Base-by-base conservation (phyloP, 2,329 filamentous ascomycete species). In the Colletotrichum orbiculare region DNA sequence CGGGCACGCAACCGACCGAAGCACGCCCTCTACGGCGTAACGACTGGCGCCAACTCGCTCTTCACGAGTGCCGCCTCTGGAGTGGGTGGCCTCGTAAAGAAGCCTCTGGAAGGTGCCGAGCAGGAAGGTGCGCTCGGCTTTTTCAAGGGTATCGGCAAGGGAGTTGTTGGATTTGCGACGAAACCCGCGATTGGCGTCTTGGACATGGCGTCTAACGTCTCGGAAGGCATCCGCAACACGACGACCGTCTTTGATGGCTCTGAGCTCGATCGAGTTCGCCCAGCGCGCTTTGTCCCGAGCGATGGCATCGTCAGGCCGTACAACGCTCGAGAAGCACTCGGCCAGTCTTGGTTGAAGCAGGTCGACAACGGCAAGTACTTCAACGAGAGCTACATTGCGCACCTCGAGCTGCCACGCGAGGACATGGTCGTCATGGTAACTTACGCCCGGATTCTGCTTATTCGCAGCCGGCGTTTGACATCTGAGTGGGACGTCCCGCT, bases 301-400 rank as follows among this genome's bases (percentile, higher is more conserved):
- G 95, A 99, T 75, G 96, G 96, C 45, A 92, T 99, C 66, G 94
- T 99, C 39, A 91, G 95, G 3, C 94, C 96, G 0, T 99, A 97
- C 82, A 94, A 90, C 60, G 92, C 97, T 75, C 92, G 96, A 50
- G 96, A 99, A 82, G 94, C 96, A 0, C 88, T 99, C 3, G 96
- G 96, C 1, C 96, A 99, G 77, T 97, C 93, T 82, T 99, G 96
- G 96, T 89, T 99, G 69, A 99, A 99, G 84, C 97, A 97, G 64
- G 89, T 97, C 10, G 96, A 99, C 79, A 96, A 97, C 69, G 96
- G 96, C 67, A 96, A 94, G 77, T 98, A 95, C 83, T 99, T 99
- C 86, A 91, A 97, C 79, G 96, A 99, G 78, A 87, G 93, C 75
- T 99, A 99, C 81, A 96, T 99, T 76, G 96, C 94, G 5, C 96